Evolutionary conservation across 2,329 filamentous ascomycete species (phyloP).

Genomic region (Calcarisporium arbuscula): DNA sequence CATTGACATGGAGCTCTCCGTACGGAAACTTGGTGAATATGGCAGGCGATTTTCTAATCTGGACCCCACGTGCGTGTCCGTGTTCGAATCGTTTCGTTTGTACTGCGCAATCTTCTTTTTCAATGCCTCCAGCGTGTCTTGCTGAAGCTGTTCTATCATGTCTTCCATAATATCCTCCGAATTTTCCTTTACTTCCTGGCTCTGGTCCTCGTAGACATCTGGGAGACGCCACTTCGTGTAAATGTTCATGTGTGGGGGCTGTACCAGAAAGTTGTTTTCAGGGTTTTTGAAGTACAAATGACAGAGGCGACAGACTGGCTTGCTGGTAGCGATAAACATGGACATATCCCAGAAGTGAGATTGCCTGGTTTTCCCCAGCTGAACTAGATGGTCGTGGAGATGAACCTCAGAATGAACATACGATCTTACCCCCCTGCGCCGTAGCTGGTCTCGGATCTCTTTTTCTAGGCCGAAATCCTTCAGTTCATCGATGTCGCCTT

Average conservation of each 20-base stretch:
- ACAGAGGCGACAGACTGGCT: constrained; percentile 25
- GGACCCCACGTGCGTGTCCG: constrained; percentile 3
- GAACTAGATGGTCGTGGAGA: constrained; percentile 15
- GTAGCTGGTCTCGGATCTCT: constrained; percentile 9
- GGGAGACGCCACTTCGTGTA: constrained; percentile 28
- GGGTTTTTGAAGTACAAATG: constrained; percentile 19
- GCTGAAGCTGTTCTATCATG: constrained; percentile 15
- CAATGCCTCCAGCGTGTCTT: constrained; percentile 16
- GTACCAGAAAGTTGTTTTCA: constrained; percentile 13
- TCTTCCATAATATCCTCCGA: constrained; percentile 10
- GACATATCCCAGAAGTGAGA: constrained; percentile 19
- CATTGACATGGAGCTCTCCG: too few relatives aligned
- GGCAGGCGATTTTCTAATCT: background rate
- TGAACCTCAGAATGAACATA: constrained; percentile 25
- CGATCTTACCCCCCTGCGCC: constrained; percentile 12
- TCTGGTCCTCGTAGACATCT: constrained; percentile 13
- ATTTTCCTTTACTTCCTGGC: background rate
- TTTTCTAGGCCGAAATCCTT: constrained; percentile 13
- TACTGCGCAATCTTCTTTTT: constrained; percentile 11
- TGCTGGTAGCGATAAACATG: constrained; percentile 27
- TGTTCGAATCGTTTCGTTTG: constrained; percentile 8
- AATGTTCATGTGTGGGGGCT: constrained; percentile 23
- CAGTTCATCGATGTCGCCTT: constrained; percentile 11
- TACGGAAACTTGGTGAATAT: too few relatives aligned
- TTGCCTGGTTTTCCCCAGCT: background rate